A percentile compares a stretch with the other conserved stretches of the same genome.
Evolutionary conservation across 208 protist genomes (phyloP).

Genomic region (Spongospora subterranea): DNA sequence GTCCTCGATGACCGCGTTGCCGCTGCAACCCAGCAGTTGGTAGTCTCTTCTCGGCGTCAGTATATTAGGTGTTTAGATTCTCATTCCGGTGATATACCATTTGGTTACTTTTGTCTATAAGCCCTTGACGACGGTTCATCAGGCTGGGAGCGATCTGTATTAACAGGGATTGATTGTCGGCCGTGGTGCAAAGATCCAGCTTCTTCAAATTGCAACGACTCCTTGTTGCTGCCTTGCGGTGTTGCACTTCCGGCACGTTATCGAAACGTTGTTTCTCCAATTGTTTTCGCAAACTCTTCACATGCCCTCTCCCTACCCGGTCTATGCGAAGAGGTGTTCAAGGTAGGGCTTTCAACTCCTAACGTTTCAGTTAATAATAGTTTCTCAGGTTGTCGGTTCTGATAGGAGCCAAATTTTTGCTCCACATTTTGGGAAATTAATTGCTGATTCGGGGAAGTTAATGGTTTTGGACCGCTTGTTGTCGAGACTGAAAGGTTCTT

Average conservation of each 20-base stretch:
- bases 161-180: slow-evolving; percentile 9
- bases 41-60: not conserved
- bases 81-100: slow-evolving; percentile 32
- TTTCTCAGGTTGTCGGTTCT: not conserved
- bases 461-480: slow-evolving; percentile 78
- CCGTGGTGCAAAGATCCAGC: slow-evolving; percentile 7
- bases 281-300: not conserved
- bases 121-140: not conserved
- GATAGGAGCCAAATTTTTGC: slow-evolving; percentile 43
- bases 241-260: not conserved
- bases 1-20: slow-evolving; percentile 37
- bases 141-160: slow-evolving; percentile 30
- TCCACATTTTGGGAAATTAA: slow-evolving; percentile 60
- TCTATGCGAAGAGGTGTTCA: not conserved
- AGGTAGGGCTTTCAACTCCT: not conserved
- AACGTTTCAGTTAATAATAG: not conserved
- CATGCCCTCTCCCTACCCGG: not conserved
- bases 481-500: slow-evolving; percentile 51
- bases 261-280: not conserved
- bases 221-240: not conserved
- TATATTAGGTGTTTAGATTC: not conserved
- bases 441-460: slow-evolving; percentile 74
- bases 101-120: not conserved
- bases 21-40: not conserved
- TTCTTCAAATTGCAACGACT: not conserved